Evolutionary conservation across 129 eudicot genomes (phyloP), one percentile per base, ranked within the genome.

Genomic region (Flaveria linearis): DNA sequence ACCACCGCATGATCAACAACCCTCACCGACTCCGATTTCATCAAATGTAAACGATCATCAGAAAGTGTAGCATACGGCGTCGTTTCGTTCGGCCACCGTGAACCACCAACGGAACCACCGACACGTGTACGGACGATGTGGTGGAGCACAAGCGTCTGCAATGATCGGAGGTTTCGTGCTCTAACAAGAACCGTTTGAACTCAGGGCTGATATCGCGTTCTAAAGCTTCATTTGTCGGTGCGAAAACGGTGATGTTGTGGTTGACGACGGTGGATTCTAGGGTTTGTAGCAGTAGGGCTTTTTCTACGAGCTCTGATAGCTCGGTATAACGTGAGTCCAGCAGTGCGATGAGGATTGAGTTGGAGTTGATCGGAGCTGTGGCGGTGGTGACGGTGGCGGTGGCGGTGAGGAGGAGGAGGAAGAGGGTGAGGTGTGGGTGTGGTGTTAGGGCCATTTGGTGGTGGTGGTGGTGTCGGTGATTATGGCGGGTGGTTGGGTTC

Each of bases 1-100:
- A 88, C 82, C 22, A 33, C 63, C 0, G 89, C 84, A 8, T 7
- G 36, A 22, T 85, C 83, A 22, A 82, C 87, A 13, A 74, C 36
- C 18, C 28, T 84, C 12, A 55, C 72, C 1, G 20, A 12, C 13
- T 3, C 39, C 20, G 26, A 4, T 2, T 28, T 69, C 9, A 79
- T 72, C 12, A 56, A 49, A 66, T 9, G 76, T 17, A 66, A 42
- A 12, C 79, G 50, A 51, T 83, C 76, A 16, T 67, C 28, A 9
- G 68, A 74, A 7, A 84, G 80, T 16, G 85, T 78, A 5, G 41
- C 33, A 69, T 78, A 88, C 11, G 57, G 68, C 22, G 86, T 17
- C 28, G 72, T 63, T 63, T 63, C 22, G 5, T 30, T 63, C 45
- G 69, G 69, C 69, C 69, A 63, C 5, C 11, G 22, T 63, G 43